A percentile compares a stretch with the other conserved stretches of the same genome.
phyloP scores from a whole-genome alignment of 495 filamentous ascomycete species.

The Penicillium maclennaniae region DNA sequence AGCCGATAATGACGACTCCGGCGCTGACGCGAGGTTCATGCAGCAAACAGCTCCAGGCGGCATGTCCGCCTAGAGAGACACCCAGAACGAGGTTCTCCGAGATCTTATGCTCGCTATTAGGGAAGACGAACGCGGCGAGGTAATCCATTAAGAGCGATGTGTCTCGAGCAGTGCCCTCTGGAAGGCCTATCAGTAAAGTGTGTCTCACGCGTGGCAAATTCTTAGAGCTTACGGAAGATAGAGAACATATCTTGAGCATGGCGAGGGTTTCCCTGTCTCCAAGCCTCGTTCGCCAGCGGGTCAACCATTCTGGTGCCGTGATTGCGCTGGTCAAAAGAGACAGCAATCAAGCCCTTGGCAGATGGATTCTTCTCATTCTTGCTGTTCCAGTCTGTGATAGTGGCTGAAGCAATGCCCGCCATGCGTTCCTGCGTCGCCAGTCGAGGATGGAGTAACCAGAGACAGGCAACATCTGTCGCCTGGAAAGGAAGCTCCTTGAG shows the following conservation, averaged over 20 bases:
- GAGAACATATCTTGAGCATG: slow-evolving; percentile 91
- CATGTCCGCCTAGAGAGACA: slow-evolving; percentile 83
- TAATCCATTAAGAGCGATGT: slow-evolving; percentile 66
- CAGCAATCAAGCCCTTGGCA: slow-evolving; percentile 61
- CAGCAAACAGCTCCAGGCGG: slow-evolving; percentile 77
- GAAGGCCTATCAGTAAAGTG: neutral
- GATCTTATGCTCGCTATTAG: slow-evolving; percentile 48
- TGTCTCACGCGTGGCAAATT: neutral
- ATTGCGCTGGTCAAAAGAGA: slow-evolving; percentile 86
- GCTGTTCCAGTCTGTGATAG: slow-evolving; percentile 58
- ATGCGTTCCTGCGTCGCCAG: slow-evolving; percentile 66
- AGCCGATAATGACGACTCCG: slow-evolving; percentile 78
- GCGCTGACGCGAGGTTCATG: slow-evolving; percentile 73
- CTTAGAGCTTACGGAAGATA: slow-evolving; percentile 46
- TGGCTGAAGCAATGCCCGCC: slow-evolving; percentile 52
- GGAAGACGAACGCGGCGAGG: slow-evolving; percentile 71
- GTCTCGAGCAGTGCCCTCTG: slow-evolving; percentile 73
- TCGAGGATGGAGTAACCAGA: slow-evolving; percentile 87
- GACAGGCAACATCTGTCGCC: slow-evolving; percentile 56
- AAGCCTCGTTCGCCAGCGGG: slow-evolving; percentile 61
- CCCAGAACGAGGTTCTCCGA: slow-evolving; percentile 72
- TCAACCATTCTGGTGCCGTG: slow-evolving; percentile 70
- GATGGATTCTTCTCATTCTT: slow-evolving; percentile 19
- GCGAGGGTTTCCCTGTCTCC: slow-evolving; percentile 72
- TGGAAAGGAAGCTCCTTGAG: slow-evolving; percentile 61